Percentiles rank a stretch among this genome's conserved stretches.
phyloP scores from a whole-genome alignment of 1,284 basidiomycete species.

The Rhizoctonia solani region DNA sequence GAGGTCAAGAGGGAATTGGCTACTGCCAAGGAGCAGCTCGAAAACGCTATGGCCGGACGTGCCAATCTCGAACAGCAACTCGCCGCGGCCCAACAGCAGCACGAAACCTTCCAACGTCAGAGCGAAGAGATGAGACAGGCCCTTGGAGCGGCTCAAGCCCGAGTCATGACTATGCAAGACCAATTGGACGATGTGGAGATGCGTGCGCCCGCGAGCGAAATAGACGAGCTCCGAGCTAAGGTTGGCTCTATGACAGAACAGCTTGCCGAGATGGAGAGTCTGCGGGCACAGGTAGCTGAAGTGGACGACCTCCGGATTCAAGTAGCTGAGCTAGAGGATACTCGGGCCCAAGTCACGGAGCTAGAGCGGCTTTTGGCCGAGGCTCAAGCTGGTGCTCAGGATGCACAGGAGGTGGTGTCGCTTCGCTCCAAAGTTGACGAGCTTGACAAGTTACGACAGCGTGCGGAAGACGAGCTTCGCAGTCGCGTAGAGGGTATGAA shows the following conservation, averaged over 20 bases:
- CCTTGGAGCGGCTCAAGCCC: neutral
- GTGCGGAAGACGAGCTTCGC: slow-evolving; percentile 11
- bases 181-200: slow-evolving; percentile 28
- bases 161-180: neutral
- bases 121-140: neutral
- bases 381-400: slow-evolving; percentile 2
- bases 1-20: slow-evolving; percentile 3
- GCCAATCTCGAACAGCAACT: neutral
- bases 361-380: slow-evolving; percentile 26
- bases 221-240: slow-evolving; percentile 9
- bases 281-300: slow-evolving; percentile 8
- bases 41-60: neutral
- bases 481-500: slow-evolving; percentile 1
- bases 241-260: slow-evolving; percentile 2
- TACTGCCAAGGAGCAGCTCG: slow-evolving; percentile 2
- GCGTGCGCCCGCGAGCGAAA: slow-evolving; percentile 27
- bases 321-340: slow-evolving; percentile 27
- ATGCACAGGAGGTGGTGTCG: neutral
- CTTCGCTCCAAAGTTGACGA: slow-evolving; percentile 10
- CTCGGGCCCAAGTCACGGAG: slow-evolving; percentile 23
- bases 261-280: neutral
- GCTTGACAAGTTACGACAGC: neutral
- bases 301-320: slow-evolving; percentile 25
- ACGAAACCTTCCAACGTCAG: neutral
- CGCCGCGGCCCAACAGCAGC: neutral